Evolutionary conservation across 169 alveolate species (phyloP), one percentile per base, ranked within the genome.

Genomic region (Cryptosporidium viatorum): DNA sequence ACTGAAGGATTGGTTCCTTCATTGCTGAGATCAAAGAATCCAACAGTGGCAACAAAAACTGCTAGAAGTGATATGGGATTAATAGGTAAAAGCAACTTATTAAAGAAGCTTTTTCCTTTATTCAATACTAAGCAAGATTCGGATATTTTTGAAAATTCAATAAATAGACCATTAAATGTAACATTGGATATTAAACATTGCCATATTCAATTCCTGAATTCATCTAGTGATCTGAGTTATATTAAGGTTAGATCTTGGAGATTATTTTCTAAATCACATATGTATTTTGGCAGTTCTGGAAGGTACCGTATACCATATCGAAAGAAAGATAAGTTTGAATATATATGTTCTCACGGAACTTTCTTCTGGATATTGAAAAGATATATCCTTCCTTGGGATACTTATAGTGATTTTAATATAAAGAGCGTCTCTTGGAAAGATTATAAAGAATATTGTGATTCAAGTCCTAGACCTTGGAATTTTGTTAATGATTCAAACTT

Each of bases 171-270:
- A 18, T 16, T 73, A 35, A 73, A 59, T 73, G 59, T 73, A 12
- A 55, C 55, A 3, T 33, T 73, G 58, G 86, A 73, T 55, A n/a
- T 73, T n/a, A 73, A 73, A 10, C 69, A 73, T 55, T 73, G 86
- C n/a, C 86, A 73, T 18, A 69, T 73, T 26, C 86, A 73, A 35
- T 73, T 73, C 35, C 45, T 73, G 21, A 48, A 73, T n/a, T 73
- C 86, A 12, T 18, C 69, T 8, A 73, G 26, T 39, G 60, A 73
- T 35, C 37, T 73, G 16, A 73, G 86, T n/a, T 73, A 73, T 59
- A 35, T 73, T 10, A 73, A 73, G 31, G 65, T 73, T 31, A 52
- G 86, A 41, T 73, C 86, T 21, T 73, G 86, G 86, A 59, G 86
- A 59, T 12, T 73, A 58, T 73, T 73, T 73, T 73, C 86, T 23